phyloP scores from a whole-genome alignment of 768 basidiomycete species.

The Lactifluus pinguis region DNA sequence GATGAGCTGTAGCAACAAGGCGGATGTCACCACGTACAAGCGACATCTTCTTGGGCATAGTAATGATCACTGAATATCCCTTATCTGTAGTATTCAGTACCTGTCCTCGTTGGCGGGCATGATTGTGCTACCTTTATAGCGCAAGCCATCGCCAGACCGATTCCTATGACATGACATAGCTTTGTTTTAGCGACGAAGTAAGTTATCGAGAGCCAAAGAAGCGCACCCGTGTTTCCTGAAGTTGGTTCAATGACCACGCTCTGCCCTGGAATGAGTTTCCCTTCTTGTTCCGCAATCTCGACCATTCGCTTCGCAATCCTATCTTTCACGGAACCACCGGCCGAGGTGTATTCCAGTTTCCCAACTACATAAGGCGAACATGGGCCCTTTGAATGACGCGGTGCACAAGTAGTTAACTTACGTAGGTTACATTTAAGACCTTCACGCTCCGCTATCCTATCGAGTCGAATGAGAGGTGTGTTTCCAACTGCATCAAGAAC shows the following conservation, averaged over 20 bases:
- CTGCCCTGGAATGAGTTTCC: constrained; percentile 75
- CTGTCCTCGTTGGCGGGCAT: constrained; percentile 22
- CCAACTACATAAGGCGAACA: constrained; percentile 50
- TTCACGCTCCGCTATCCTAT: constrained; percentile 63
- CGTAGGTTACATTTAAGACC: constrained; percentile 84
- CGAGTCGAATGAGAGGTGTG: constrained; percentile 83
- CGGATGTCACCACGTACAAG: constrained; percentile 33
- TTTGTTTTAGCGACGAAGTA: neutral
- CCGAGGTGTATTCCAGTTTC: constrained; percentile 85
- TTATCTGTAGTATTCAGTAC: constrained; percentile 55
- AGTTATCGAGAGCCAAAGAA: neutral
- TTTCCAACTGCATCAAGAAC: constrained; percentile 83
- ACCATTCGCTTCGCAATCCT: constrained; percentile 96
- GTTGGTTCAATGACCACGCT: constrained; percentile 94
- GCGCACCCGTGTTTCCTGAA: constrained; percentile 86
- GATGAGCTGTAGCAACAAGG: neutral
- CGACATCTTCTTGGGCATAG: constrained; percentile 94
- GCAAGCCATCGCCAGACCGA: constrained; percentile 87
- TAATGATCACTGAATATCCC: constrained; percentile 88
- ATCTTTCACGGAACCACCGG: constrained; percentile 93
- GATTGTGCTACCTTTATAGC: constrained; percentile 72
- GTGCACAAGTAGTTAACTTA: constrained; percentile 33
- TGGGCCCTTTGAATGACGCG: neutral
- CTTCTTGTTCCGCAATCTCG: constrained; percentile 84
- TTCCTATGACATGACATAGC: constrained; percentile 31